phyloP scores from a whole-genome alignment of 2,329 filamentous ascomycete species.

The Onygenales sp. region DNA sequence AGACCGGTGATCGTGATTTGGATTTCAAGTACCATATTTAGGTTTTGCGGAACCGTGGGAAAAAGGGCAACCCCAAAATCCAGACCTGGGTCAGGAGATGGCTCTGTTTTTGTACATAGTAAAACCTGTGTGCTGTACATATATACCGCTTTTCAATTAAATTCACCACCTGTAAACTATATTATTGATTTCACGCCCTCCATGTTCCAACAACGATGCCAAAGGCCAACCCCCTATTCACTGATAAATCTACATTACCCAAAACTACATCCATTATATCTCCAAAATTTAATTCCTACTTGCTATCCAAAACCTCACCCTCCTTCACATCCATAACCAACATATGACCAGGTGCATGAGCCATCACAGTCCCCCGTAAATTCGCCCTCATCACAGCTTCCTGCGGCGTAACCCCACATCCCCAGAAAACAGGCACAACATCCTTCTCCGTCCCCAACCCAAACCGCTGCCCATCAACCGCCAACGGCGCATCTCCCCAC shows the following conservation, averaged over 20 bases:
- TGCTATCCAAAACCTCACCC: neutral
- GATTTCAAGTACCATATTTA: constrained; percentile 40
- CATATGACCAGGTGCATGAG: constrained; percentile 56
- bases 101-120: neutral
- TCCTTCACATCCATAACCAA: constrained; percentile 42
- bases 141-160: too few relatives aligned
- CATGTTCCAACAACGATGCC: too few relatives aligned
- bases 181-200: too few relatives aligned
- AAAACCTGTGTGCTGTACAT: too few relatives aligned
- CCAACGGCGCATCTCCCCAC: constrained; percentile 45
- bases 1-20: constrained; percentile 38
- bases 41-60: neutral
- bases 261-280: neutral
- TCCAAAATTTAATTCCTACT: neutral
- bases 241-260: neutral
- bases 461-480: constrained; percentile 24
- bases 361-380: constrained; percentile 49
- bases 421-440: constrained; percentile 52
- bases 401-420: constrained; percentile 58
- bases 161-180: too few relatives aligned
- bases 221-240: too few relatives aligned
- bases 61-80: neutral
- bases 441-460: constrained; percentile 28
- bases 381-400: constrained; percentile 51
- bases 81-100: neutral